Evolutionary conservation across 169 alveolate species (phyloP).

Genomic region (Plasmodium yoelii): DNA sequence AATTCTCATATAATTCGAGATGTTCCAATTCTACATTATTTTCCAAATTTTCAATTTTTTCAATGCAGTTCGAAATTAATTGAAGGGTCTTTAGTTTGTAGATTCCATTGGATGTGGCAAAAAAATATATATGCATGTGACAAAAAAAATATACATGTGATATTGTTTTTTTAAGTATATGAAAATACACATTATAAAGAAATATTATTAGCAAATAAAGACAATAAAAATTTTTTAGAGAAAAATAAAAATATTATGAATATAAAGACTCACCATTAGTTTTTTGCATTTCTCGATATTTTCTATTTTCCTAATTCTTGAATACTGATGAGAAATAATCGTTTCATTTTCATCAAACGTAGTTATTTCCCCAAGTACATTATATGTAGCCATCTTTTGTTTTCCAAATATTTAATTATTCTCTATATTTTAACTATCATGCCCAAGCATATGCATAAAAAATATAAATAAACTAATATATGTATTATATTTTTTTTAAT

Average conservation of each 20-base stretch:
- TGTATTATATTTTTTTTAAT: no score
- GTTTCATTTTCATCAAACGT: constrained; percentile 59
- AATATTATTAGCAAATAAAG: neutral
- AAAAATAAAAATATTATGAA: neutral
- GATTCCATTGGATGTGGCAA: neutral
- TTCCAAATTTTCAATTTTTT: constrained; percentile 85
- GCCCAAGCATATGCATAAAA: no score
- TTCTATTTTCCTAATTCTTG: constrained; percentile 80
- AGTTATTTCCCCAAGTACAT: constrained; percentile 66
- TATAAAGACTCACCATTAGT: constrained; percentile 73
- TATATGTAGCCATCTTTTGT: constrained; percentile 43
- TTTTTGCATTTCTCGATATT: constrained; percentile 77
- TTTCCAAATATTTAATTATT: neutral
- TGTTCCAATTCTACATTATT: constrained; percentile 77
- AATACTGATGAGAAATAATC: constrained; percentile 54
- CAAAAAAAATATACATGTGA: neutral
- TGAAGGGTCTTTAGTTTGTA: constrained; percentile 76
- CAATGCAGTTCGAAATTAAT: constrained; percentile 86
- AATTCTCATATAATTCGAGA: constrained; percentile 89
- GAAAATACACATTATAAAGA: neutral
- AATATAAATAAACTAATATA: no score
- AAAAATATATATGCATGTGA: neutral
- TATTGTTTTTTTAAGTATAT: neutral
- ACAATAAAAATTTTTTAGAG: neutral
- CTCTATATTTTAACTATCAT: no score